Base-by-base conservation (phyloP, 139 green algal species). In the Micractinium sp. region DNA sequence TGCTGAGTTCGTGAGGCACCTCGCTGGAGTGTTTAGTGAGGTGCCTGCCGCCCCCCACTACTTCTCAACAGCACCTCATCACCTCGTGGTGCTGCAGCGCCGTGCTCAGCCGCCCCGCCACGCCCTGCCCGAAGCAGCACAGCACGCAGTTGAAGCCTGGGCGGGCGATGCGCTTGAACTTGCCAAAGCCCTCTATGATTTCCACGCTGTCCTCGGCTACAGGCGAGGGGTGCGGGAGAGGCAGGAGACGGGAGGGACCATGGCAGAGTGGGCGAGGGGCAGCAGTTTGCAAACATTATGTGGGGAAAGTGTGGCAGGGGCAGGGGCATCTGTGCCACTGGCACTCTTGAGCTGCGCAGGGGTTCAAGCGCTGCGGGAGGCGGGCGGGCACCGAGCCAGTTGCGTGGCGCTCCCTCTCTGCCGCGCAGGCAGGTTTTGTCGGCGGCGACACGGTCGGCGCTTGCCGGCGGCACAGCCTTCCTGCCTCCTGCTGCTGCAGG, bases 91-190 rank as follows among this genome's bases (percentile, higher is more conserved):
- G 81, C 60, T 87, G 83, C 38, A 81, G 67, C 27, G 83, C 63
- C 1, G 83, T 87, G 83, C 83, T 87, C 25, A 87, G 83, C 71
- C 71, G 41, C 19, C 85, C 85, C n/a, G 71, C 85, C 85, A 82
- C 71, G 35, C 66, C 41, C 85, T 88, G 47, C 0, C 73, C 85
- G 1, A 88, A 25, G 71, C 85, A 88, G 73, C 71, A 82, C n/a
- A 33, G 39, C 47, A 88, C 35, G 20, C 39, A 74, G 73, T 82
- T 56, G 71, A 73, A 82, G 20, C 85, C 75, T 9, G 53, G 85
- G 16, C 47, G 19, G 16, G 74, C 74, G 74, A 80, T 80, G 33
- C 74, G 74, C 1, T 18, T 33, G 23, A 31, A 80, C 33, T 47
- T 47, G 15, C 74, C 74, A 80, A 80, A 80, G 33, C 74, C 23